These are phyloP conservation scores for Pyrus hybrid DNA, from an alignment of 331 rosid species.

Conservation along the genomic window DNA sequence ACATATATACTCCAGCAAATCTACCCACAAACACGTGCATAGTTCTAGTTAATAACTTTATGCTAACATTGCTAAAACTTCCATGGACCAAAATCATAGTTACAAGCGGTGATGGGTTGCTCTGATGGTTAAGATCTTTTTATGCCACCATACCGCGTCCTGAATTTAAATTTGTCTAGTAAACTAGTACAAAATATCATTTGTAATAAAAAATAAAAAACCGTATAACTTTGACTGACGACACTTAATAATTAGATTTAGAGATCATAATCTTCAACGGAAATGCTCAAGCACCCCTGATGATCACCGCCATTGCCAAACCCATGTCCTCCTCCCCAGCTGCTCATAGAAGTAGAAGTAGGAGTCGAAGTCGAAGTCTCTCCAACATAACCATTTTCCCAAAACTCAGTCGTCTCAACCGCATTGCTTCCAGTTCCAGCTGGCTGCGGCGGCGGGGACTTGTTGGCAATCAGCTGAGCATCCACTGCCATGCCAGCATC, in stretches of 20 bases:
- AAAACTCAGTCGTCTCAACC: not conserved
- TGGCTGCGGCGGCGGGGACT: not conserved
- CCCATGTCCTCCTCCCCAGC: not conserved
- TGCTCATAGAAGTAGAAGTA: too few species aligned
- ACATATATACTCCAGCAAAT: not conserved
- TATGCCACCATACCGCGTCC: fast-evolving
- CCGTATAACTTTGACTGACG: too few species aligned
- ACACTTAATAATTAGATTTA: not conserved
- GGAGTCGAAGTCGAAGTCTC: not conserved
- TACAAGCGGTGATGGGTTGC: too few species aligned
- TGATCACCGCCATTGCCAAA: not conserved
- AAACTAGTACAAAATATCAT: too few species aligned
- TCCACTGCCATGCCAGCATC: slow-evolving; percentile 82
- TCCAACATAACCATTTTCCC: slow-evolving; percentile 13
- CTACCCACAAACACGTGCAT: not conserved
- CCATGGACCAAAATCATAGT: too few species aligned
- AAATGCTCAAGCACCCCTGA: slow-evolving; percentile 36
- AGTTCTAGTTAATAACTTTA: too few species aligned
- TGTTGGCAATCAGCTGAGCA: slow-evolving; percentile 28
- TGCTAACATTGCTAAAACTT: too few species aligned
- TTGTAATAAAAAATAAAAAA: too few species aligned
- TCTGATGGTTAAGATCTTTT: too few species aligned
- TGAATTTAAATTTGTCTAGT: too few species aligned
- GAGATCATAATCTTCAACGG: slow-evolving; percentile 64
- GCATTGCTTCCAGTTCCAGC: not conserved